phyloP scores from a whole-genome alignment of 2,329 filamentous ascomycete species.

The Chaetomiaceae sp. region DNA sequence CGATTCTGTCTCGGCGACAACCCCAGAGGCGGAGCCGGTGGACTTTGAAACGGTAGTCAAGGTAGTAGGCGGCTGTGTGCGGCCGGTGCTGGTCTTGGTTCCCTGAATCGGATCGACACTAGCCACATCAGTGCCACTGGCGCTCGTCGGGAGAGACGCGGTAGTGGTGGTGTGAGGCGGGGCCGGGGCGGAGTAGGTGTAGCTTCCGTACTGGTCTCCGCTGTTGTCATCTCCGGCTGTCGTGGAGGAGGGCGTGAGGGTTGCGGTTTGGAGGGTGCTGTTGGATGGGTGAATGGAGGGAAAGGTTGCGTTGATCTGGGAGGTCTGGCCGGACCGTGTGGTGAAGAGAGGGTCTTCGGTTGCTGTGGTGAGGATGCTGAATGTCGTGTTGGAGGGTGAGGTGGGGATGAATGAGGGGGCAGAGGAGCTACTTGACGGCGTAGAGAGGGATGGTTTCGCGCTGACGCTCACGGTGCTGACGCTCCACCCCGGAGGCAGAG shows the following conservation, averaged over 20 bases:
- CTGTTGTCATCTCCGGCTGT: neutral
- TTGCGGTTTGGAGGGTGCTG: neutral
- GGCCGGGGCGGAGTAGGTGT: neutral
- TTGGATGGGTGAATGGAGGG: neutral
- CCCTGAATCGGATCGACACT: too few species aligned
- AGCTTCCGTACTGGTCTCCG: slow-evolving; percentile 1
- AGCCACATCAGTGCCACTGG: too few species aligned
- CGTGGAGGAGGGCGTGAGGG: neutral
- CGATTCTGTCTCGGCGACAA: too few species aligned
- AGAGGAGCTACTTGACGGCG: neutral
- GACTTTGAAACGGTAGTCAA: too few species aligned
- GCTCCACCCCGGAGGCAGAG: slow-evolving; percentile 4
- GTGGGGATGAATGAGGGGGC: neutral
- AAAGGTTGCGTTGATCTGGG: neutral
- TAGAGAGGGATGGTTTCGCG: neutral
- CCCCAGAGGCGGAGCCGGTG: too few species aligned
- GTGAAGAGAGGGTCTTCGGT: slow-evolving; percentile 10
- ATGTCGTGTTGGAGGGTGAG: neutral
- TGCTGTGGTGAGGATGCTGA: slow-evolving; percentile 2
- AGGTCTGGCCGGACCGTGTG: neutral
- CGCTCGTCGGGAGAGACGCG: too few species aligned
- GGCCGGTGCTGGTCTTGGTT: too few species aligned
- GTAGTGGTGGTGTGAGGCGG: too few species aligned
- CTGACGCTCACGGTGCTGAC: slow-evolving; percentile 1
- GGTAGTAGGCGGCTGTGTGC: too few species aligned